A percentile compares a stretch with the other conserved stretches of the same genome.
Conservation (phyloP, 495 filamentous ascomycete species). For the Lentithecium fluviatile region DNA sequence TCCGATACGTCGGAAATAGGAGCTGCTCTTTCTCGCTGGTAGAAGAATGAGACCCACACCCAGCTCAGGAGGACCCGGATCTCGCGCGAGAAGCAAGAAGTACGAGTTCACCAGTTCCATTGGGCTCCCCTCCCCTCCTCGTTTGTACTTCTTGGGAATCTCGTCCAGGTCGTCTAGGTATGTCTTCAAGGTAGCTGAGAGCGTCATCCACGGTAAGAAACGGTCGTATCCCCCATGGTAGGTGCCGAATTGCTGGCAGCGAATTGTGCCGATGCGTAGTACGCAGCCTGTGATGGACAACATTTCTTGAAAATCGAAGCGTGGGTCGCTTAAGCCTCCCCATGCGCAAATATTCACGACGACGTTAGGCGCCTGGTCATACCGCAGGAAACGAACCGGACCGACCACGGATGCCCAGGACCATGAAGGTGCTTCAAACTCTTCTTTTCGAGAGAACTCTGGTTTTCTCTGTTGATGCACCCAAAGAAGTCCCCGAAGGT, state of each 20-base stretch:
- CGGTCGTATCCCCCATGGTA: slow-evolving; percentile 3
- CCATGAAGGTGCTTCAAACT: slow-evolving; percentile 9
- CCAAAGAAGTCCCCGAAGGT: slow-evolving; percentile 6
- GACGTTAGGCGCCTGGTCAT: neutral
- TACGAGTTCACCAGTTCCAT: neutral
- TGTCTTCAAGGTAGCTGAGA: neutral
- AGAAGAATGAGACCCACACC: neutral
- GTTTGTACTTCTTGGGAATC: neutral
- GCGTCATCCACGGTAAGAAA: slow-evolving; percentile 1
- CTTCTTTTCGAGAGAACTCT: neutral
- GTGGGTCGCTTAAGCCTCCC: neutral
- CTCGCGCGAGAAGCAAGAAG: neutral
- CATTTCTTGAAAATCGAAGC: neutral
- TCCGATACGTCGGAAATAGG: neutral
- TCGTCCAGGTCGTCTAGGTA: slow-evolving; percentile 6
- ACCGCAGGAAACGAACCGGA: neutral
- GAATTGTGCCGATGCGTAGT: neutral
- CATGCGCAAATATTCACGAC: neutral
- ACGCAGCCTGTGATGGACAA: slow-evolving; percentile 4
- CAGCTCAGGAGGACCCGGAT: neutral
- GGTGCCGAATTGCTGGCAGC: slow-evolving; percentile 1
- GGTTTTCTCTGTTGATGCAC: slow-evolving; percentile 4
- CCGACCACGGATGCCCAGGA: slow-evolving; percentile 6
- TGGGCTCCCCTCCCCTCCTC: neutral
- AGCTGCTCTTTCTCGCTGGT: neutral